Evolutionary conservation across 352 stramenopile species (phyloP), one percentile per base, ranked within the genome.

Genomic region (Pythium monospermum): DNA sequence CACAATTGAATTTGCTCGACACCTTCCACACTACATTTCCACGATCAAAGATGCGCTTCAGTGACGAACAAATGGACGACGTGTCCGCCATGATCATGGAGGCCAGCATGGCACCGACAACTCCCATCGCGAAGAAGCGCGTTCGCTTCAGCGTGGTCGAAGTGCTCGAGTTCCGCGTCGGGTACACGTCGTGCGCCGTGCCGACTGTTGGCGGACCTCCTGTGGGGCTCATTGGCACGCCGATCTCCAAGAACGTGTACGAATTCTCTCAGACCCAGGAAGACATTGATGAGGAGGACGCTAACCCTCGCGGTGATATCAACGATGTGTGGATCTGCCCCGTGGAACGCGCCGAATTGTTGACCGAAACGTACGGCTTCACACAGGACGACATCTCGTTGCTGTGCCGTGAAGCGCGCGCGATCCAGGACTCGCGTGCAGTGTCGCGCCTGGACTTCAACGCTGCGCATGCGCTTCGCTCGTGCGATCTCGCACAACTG

Each of bases 241-340:
- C 73, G n/a, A 65, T 63, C 10, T 25, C 26, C 41, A 57, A 66
- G 18, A 41, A 65, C 15, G 39, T 59, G 6, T 30, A 53, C 30
- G 39, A 66, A 12, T 47, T 48, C 3, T 45, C 26, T 8, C 57
- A 68, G 30, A 64, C 48, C 33, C 42, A 71, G 12, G 49, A 56
- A 21, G 59, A 69, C 11, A 64, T 66, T 16, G 44, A 61, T 11
- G 47, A 68, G n/a, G 65, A 67, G 18, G 66, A 75, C 37, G n/a
- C 13, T 15, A 49, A 51, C 19, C 57, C 57, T 21, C 49, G 49
- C 37, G 36, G 43, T 16, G 49, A 58, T 19, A 58, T 59, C 31
- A 70, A 64, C 30, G 67, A 76, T 1, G 45, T 78, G 25, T 84
- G 73, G 73, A 44, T 84, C 38, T 66, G 68, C 42, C 73, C 73